Conservation (phyloP, 257 asterid species). For the Perilla frutescens region DNA sequence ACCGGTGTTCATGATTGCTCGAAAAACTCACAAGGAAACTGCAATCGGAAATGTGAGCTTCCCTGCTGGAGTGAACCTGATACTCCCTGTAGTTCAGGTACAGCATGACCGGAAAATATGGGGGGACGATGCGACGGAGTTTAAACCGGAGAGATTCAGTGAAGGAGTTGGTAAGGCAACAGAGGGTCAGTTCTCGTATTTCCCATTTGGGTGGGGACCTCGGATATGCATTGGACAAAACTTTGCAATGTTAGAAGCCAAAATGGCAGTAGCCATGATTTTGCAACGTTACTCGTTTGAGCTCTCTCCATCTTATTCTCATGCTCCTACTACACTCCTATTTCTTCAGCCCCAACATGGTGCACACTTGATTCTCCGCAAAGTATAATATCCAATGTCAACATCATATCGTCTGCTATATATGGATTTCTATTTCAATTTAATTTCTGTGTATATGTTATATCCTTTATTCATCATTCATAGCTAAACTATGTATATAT, state of each 20-base stretch:
- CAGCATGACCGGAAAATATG: constrained; percentile 53
- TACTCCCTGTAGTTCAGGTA: constrained; percentile 40
- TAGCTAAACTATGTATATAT: too few species aligned
- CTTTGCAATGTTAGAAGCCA: constrained; percentile 61
- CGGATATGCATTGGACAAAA: constrained; percentile 63
- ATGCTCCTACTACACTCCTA: constrained; percentile 43
- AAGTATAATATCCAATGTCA: neutral
- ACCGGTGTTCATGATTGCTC: constrained; percentile 32
- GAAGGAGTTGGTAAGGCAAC: constrained; percentile 53
- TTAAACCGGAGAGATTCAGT: constrained; percentile 59
- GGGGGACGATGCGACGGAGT: constrained; percentile 65
- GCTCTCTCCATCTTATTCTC: constrained; percentile 56
- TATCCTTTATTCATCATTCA: too few species aligned
- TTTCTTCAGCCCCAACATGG: constrained; percentile 58
- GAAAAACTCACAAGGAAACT: constrained; percentile 37
- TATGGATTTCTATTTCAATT: too few species aligned
- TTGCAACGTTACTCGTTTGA: constrained; percentile 49
- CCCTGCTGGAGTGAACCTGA: constrained; percentile 48
- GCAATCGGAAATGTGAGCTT: constrained; percentile 41
- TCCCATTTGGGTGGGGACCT: constrained; percentile 63
- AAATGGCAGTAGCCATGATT: constrained; percentile 55
- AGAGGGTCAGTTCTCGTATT: constrained; percentile 29
- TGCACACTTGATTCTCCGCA: constrained; percentile 44
- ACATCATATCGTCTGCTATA: too few species aligned
- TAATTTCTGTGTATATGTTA: too few species aligned